Evolutionary conservation across 208 protist genomes (phyloP).

Genomic region (Porcisia hertigi): DNA sequence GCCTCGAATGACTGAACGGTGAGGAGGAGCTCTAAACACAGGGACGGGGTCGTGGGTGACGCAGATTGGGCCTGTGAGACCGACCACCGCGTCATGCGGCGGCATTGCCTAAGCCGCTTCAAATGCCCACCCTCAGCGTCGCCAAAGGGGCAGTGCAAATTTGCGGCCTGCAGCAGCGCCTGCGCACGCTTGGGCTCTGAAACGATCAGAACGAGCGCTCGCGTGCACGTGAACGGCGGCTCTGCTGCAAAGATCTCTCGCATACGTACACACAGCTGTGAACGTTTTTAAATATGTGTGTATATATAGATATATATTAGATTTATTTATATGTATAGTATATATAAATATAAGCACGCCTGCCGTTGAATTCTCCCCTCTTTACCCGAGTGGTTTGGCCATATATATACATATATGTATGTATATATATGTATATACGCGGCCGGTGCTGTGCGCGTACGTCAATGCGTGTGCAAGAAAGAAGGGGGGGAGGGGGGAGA

Average conservation of each 20-base stretch:
- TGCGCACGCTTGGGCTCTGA: slow-evolving; percentile 45
- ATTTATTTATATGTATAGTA: neutral
- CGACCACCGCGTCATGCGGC: neutral
- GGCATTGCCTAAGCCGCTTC: slow-evolving; percentile 69
- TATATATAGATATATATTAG: too few relatives aligned
- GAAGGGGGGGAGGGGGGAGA: neutral
- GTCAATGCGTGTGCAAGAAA: neutral
- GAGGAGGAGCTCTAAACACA: slow-evolving; percentile 10
- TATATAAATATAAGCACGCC: too few relatives aligned
- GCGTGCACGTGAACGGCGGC: slow-evolving; percentile 40
- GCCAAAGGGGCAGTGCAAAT: slow-evolving; percentile 54
- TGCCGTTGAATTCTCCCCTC: too few relatives aligned
- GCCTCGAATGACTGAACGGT: neutral
- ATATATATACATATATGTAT: too few relatives aligned
- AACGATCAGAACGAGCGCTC: slow-evolving; percentile 42
- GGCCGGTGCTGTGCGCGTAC: neutral
- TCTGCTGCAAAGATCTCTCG: slow-evolving; percentile 54
- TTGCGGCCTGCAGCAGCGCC: slow-evolving; percentile 54
- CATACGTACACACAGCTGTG: slow-evolving; percentile 21
- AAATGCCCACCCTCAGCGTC: slow-evolving; percentile 41
- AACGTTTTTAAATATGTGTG: neutral
- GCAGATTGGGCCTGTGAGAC: neutral
- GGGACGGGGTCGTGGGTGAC: neutral
- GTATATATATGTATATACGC: too few relatives aligned
- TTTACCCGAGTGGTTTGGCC: too few relatives aligned